phyloP scores from a whole-genome alignment of 2,329 filamentous ascomycete genomes.

The Penicillium sp. region DNA sequence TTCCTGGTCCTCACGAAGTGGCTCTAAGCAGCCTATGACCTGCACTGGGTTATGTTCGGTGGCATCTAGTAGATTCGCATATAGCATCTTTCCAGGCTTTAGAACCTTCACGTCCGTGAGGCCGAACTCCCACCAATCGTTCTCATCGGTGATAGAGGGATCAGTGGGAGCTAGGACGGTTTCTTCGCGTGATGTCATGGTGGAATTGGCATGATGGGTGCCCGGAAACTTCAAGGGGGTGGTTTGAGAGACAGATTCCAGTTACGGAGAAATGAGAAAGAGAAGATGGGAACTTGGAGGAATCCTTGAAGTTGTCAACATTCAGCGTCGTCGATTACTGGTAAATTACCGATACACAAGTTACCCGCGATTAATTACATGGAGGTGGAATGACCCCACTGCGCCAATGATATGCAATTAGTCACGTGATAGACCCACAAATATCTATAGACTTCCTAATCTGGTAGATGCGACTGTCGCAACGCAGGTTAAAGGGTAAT shows the following conservation, averaged over 20 bases:
- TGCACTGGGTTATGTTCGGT: slow-evolving; percentile 55
- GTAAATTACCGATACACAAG: slow-evolving; percentile 23
- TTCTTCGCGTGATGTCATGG: slow-evolving; percentile 48
- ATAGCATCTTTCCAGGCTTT: slow-evolving; percentile 49
- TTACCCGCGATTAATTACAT: slow-evolving; percentile 14
- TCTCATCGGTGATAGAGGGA: slow-evolving; percentile 47
- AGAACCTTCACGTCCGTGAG: slow-evolving; percentile 56
- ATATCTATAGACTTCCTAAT: not conserved
- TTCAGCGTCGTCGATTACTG: slow-evolving; percentile 7
- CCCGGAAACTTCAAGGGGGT: not conserved
- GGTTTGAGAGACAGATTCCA: not conserved
- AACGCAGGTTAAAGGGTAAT: too few species aligned
- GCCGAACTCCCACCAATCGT: slow-evolving; percentile 61
- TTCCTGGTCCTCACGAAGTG: slow-evolving; percentile 46
- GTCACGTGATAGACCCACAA: not conserved
- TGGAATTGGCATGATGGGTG: slow-evolving; percentile 37
- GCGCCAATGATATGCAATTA: not conserved
- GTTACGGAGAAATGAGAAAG: not conserved
- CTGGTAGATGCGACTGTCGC: not conserved
- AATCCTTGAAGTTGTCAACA: slow-evolving; percentile 16
- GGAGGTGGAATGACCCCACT: not conserved
- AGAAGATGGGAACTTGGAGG: slow-evolving; percentile 5
- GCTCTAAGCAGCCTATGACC: slow-evolving; percentile 53
- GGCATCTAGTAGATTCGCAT: slow-evolving; percentile 56
- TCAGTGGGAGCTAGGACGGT: slow-evolving; percentile 47